Evolutionary conservation across 129 eudicot species (phyloP).

Genomic region (Flaveria trinervia): DNA sequence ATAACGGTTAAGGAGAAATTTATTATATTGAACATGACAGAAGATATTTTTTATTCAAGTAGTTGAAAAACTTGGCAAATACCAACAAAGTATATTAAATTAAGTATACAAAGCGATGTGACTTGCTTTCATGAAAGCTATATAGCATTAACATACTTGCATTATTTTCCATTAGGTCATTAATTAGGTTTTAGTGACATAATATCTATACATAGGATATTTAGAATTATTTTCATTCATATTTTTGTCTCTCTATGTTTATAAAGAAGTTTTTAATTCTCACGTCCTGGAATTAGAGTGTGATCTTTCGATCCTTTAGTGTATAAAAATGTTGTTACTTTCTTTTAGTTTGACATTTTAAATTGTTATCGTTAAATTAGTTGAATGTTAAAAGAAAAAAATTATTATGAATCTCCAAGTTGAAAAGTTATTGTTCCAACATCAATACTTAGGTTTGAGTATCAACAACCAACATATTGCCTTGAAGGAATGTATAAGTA

Average conservation of each 20-base stretch:
- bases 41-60: not conserved
- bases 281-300: no score
- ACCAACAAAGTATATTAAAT: not conserved
- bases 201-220: not conserved
- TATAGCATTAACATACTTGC: not conserved
- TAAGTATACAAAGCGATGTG: not conserved
- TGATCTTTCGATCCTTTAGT: no score
- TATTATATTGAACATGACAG: not conserved
- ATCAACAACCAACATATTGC: no score
- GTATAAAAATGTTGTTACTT: no score
- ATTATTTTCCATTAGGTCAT: slow-evolving; percentile 4
- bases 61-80: slow-evolving; percentile 1
- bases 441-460: no score
- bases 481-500: no score
- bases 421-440: no score
- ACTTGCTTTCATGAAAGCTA: slow-evolving; percentile 12
- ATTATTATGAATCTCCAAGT: no score
- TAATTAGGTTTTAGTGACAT: not conserved
- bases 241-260: not conserved
- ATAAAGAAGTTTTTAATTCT: no score
- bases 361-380: no score
- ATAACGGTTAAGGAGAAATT: not conserved
- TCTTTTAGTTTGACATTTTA: no score
- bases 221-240: not conserved
- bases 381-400: no score